Base-by-base conservation (phyloP, 208 protist genomes). In the Acanthamoeba culbertsoni region DNA sequence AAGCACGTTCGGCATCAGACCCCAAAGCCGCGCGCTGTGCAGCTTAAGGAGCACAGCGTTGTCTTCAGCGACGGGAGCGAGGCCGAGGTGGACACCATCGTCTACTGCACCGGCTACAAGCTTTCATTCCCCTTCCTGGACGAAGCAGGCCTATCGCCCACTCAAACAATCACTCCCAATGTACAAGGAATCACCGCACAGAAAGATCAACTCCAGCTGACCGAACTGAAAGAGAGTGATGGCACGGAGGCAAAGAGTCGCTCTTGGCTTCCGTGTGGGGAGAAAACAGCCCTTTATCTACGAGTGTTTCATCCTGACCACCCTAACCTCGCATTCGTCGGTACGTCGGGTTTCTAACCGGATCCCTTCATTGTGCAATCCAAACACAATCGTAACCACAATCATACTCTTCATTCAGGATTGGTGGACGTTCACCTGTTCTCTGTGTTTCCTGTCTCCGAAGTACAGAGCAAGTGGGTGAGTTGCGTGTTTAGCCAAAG, bases 401-500 rank as follows among this genome's bases (percentile, higher is more conserved):
- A n/a, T n/a, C n/a, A n/a, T n/a, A n/a, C n/a, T n/a, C n/a, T n/a
- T n/a, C 3, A 37, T 23, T 16, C 48, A 86, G 75, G 75, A 8
- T 43, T 86, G 43, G 75, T 86, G 4, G 75, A 86, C n/a, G 75
- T 86, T 5, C 43, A 86, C 33, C 75, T 86, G 10, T 86, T 86
- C 40, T 86, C 75, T 4, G 75, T 86, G n/a, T 86, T 86, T 31
- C 75, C 75, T 62, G 75, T 59, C 16, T 48, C 75, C 28, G 75
- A 86, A 43, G 46, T 37, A 4, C 75, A 86, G 75, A 86, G 75
- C 75, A 86, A 86, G 48, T 86, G 75, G 75, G 43, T 55, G n/a
- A 16, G 42, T 8, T 59, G 48, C 26, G 75, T 86, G 6, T 43
- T 86, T 12, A 14, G 12, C 40, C 42, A n/a, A 16, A 18, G 48